Conservation (phyloP, 164 flowering plant species). For the Malania oleifera region DNA sequence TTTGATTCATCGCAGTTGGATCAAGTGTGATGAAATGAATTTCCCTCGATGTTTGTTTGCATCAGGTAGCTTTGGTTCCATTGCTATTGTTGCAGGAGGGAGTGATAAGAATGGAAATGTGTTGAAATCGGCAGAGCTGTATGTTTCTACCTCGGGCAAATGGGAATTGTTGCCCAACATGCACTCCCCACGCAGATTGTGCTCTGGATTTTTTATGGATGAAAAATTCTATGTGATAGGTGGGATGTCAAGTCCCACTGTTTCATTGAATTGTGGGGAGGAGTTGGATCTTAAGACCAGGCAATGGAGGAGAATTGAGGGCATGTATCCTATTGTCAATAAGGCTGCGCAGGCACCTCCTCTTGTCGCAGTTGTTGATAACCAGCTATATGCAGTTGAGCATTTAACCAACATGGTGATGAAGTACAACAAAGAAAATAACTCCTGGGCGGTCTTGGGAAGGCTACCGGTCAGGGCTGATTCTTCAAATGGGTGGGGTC, state of each 20-base stretch:
- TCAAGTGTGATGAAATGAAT: constrained; percentile 49
- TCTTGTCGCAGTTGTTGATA: constrained; percentile 66
- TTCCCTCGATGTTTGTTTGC: constrained; percentile 63
- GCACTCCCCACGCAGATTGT: constrained; percentile 53
- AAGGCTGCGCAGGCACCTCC: constrained; percentile 70
- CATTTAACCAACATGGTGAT: constrained; percentile 50
- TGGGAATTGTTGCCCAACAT: constrained; percentile 60
- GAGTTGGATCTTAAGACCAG: constrained; percentile 46
- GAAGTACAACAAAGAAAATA: constrained; percentile 49
- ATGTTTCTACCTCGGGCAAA: constrained; percentile 43
- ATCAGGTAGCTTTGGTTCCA: constrained; percentile 49
- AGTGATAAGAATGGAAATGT: constrained; percentile 48
- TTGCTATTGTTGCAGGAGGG: constrained; percentile 72
- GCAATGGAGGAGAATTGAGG: constrained; percentile 57
- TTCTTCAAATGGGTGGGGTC: constrained; percentile 68
- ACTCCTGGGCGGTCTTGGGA: constrained; percentile 55
- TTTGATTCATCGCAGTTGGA: constrained; percentile 33
- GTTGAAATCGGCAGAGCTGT: constrained; percentile 58
- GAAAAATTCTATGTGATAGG: constrained; percentile 62
- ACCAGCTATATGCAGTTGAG: constrained; percentile 57
- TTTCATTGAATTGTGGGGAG: constrained; percentile 61
- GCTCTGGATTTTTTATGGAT: constrained; percentile 74
- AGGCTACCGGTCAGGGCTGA: constrained; percentile 61
- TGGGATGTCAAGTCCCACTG: constrained; percentile 43
- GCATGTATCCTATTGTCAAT: constrained; percentile 53